These are phyloP conservation scores for Penicillium parvum DNA, from an alignment of 495 filamentous ascomycete genomes.

Conservation along the genomic window DNA sequence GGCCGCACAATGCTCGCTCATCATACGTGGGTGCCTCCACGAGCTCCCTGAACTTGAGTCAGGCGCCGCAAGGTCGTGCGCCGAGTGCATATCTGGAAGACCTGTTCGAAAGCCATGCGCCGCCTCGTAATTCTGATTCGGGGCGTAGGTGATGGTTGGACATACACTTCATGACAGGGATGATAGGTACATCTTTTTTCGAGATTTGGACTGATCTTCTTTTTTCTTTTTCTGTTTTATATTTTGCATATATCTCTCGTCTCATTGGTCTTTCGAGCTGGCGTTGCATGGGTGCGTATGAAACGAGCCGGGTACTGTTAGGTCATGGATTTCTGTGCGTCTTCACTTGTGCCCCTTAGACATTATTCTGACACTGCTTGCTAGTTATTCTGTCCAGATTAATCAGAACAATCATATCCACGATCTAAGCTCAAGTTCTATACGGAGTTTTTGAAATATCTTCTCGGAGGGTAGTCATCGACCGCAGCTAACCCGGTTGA, in stretches of 20 bases:
- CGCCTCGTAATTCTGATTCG: constrained; percentile 15
- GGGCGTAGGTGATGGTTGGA: background rate
- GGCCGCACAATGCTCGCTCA: constrained; percentile 28
- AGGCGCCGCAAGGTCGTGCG: constrained; percentile 65
- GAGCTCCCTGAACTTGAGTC: constrained; percentile 64
- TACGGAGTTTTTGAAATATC: no score
- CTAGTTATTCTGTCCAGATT: no score
- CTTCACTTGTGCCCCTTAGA: no score
- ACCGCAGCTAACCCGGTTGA: no score
- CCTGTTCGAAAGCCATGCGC: constrained; percentile 68
- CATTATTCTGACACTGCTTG: no score
- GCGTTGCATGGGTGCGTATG: constrained; percentile 1
- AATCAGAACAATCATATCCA: no score
- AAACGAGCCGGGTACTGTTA: no score
- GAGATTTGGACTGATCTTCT: background rate
- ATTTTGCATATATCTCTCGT: background rate
- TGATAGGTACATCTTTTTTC: background rate
- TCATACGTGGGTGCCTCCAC: constrained; percentile 50
- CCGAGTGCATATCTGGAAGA: constrained; percentile 94
- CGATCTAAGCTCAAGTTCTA: no score
- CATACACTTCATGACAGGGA: constrained; percentile 8
- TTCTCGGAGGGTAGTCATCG: no score
- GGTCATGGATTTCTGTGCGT: no score
- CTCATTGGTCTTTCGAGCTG: background rate
- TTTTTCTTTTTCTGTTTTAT: constrained; percentile 2